Percentiles rank a stretch among this genome's conserved stretches.
phyloP scores from a whole-genome alignment of 495 filamentous ascomycete genomes.

The Aspergillus sparsus region DNA sequence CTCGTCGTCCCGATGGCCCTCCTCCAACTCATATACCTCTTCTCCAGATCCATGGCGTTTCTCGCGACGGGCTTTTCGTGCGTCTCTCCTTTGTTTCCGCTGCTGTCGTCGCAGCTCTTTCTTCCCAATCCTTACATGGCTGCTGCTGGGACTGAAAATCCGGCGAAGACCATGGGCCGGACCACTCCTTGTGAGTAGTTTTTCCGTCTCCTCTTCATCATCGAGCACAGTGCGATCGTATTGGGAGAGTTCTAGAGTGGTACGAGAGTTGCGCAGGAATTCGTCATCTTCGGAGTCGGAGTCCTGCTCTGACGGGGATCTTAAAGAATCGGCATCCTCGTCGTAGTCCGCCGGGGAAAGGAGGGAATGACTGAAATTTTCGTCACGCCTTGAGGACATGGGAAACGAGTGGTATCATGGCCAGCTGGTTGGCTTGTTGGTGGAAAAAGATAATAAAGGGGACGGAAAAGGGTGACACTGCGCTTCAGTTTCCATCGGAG shows the following conservation, averaged over 20 bases:
- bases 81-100: slow-evolving; percentile 48
- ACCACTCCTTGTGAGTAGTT: slow-evolving; percentile 61
- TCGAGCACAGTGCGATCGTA: slow-evolving; percentile 77
- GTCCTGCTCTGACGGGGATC: slow-evolving; percentile 69
- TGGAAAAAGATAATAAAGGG: slow-evolving; percentile 12
- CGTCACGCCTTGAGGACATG: slow-evolving; percentile 34
- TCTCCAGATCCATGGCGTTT: slow-evolving; percentile 64
- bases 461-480: background rate
- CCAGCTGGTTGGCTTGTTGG: background rate
- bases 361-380: slow-evolving; percentile 39
- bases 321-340: slow-evolving; percentile 65
- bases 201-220: slow-evolving; percentile 87
- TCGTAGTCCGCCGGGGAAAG: slow-evolving; percentile 67
- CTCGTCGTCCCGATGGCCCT: slow-evolving; percentile 70
- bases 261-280: slow-evolving; percentile 61
- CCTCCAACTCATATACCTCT: slow-evolving; percentile 88
- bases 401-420: slow-evolving; percentile 12
- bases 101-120: slow-evolving; percentile 47
- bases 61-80: slow-evolving; percentile 46
- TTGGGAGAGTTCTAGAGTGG: slow-evolving; percentile 67
- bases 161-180: slow-evolving; percentile 50
- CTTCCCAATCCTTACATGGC: slow-evolving; percentile 59
- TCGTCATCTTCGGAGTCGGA: slow-evolving; percentile 78
- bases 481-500: no score
- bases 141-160: slow-evolving; percentile 45